phyloP scores from a whole-genome alignment of 2,329 filamentous ascomycete genomes.

The Colletotrichum agaves region DNA sequence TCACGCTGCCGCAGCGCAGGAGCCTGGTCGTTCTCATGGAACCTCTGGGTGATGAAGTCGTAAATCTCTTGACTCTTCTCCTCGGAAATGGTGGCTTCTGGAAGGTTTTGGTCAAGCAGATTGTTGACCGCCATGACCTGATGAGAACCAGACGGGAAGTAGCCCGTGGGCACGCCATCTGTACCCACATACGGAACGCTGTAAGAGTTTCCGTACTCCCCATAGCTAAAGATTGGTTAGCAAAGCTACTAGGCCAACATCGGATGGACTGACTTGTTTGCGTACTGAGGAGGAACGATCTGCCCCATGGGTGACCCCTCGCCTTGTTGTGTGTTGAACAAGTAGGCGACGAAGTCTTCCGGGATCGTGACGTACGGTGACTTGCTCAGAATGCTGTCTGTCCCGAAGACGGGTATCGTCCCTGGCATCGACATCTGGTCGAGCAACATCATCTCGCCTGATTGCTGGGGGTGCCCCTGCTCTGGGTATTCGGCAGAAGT shows the following conservation, averaged over 20 bases:
- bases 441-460: conserved; percentile 67
- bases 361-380: conserved; percentile 87
- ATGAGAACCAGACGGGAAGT: conserved; percentile 70
- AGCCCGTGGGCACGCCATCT: conserved; percentile 61
- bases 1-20: conserved; percentile 81
- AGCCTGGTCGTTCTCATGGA: conserved; percentile 82
- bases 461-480: conserved; percentile 53
- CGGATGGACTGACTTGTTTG: conserved; percentile 34
- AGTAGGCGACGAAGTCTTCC: conserved; percentile 86
- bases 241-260: background rate
- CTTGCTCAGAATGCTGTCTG: conserved; percentile 80
- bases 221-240: conserved; percentile 57
- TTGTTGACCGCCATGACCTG: conserved; percentile 93
- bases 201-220: conserved; percentile 62
- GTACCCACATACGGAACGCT: conserved; percentile 60
- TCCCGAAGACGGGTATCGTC: conserved; percentile 88
- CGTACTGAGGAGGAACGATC: conserved; percentile 57
- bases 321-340: conserved; percentile 76
- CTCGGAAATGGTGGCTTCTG: conserved; percentile 84
- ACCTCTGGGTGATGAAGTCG: conserved; percentile 82
- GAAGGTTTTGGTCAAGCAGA: conserved; percentile 81
- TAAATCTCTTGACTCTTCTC: conserved; percentile 87
- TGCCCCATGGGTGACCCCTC: conserved; percentile 64
- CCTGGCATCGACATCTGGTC: conserved; percentile 72
- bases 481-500: conserved; percentile 59